Percentiles rank a stretch among this genome's conserved stretches.
These are phyloP conservation scores for Kregervanrija pseudodelftensis DNA, from an alignment of 805 yeast species.

Conservation along the genomic window DNA sequence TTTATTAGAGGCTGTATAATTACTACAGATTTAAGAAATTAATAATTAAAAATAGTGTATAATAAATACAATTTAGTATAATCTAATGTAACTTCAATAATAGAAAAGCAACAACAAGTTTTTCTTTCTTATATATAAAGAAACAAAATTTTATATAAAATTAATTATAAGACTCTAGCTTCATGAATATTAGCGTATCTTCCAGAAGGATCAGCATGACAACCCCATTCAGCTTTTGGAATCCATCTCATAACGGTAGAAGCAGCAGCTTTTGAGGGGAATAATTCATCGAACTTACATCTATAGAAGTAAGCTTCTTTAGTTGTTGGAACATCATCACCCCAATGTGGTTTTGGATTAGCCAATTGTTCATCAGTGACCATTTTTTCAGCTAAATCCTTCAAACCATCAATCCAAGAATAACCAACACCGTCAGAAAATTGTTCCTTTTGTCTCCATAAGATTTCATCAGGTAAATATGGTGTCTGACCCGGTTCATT, in stretches of 20 bases:
- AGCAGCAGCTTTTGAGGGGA: slow-evolving; percentile 89
- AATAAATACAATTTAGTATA: too few species aligned
- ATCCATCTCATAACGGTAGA: slow-evolving; percentile 98
- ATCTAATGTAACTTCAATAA: too few species aligned
- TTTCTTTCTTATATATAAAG: not conserved
- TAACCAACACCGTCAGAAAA: slow-evolving; percentile 99
- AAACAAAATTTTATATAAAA: not conserved
- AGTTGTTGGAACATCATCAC: slow-evolving; percentile 87
- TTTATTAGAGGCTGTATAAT: slow-evolving; percentile 52
- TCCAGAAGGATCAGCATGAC: slow-evolving; percentile 98
- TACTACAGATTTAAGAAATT: slow-evolving; percentile 14
- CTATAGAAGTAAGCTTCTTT: slow-evolving; percentile 99
- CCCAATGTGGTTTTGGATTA: slow-evolving; percentile 94
- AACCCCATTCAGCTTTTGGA: slow-evolving; percentile 99
- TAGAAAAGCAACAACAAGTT: too few species aligned
- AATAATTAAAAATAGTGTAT: not conserved
- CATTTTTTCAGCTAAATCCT: slow-evolving; percentile 85
- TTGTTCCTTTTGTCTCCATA: slow-evolving; percentile 99
- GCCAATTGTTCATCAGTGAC: slow-evolving; percentile 88
- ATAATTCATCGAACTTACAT: slow-evolving; percentile 87
- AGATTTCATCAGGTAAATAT: slow-evolving; percentile 91
- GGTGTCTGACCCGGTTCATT: slow-evolving; percentile 75
- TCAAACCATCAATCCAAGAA: slow-evolving; percentile 97
- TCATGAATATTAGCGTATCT: slow-evolving; percentile 92
- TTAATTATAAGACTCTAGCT: slow-evolving; percentile 19